phyloP scores from a whole-genome alignment of 441 rosid genomes.

The Pelargonium cotyledonis region DNA sequence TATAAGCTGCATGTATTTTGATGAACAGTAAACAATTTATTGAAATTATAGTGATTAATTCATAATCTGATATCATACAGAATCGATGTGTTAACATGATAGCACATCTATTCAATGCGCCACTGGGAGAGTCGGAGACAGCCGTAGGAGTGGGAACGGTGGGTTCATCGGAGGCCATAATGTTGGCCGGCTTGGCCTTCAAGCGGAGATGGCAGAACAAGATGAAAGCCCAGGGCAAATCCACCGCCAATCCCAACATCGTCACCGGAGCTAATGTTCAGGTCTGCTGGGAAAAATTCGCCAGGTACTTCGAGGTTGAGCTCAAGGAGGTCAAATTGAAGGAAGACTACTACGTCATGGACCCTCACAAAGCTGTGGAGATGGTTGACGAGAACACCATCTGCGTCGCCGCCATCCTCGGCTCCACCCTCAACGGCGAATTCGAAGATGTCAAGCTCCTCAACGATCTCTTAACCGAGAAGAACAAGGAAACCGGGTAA shows the following conservation, averaged over 20 bases:
- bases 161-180: slow-evolving; percentile 49
- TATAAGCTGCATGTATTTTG: too few relatives aligned
- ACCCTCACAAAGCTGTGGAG: slow-evolving; percentile 72
- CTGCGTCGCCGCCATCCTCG: slow-evolving; percentile 83
- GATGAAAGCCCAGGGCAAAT: neutral
- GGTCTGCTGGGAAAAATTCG: slow-evolving; percentile 44
- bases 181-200: slow-evolving; percentile 10
- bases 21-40: too few relatives aligned
- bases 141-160: slow-evolving; percentile 62
- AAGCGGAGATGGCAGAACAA: slow-evolving; percentile 73
- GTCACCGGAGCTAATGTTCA: slow-evolving; percentile 9
- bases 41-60: too few relatives aligned
- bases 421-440: too few relatives aligned
- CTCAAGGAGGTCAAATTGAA: slow-evolving; percentile 77
- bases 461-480: too few relatives aligned
- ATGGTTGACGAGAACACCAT: slow-evolving; percentile 93
- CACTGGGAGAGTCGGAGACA: slow-evolving; percentile 41
- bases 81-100: slow-evolving; percentile 51
- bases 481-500: too few relatives aligned
- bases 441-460: too few relatives aligned
- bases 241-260: too few relatives aligned
- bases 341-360: slow-evolving; percentile 88
- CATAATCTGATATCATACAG: too few relatives aligned
- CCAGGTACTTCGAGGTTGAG: slow-evolving; percentile 77
- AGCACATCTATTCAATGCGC: slow-evolving; percentile 58